phyloP scores from a whole-genome alignment of 371 early-diverging fungal genomes.

The Mucor indicus region DNA sequence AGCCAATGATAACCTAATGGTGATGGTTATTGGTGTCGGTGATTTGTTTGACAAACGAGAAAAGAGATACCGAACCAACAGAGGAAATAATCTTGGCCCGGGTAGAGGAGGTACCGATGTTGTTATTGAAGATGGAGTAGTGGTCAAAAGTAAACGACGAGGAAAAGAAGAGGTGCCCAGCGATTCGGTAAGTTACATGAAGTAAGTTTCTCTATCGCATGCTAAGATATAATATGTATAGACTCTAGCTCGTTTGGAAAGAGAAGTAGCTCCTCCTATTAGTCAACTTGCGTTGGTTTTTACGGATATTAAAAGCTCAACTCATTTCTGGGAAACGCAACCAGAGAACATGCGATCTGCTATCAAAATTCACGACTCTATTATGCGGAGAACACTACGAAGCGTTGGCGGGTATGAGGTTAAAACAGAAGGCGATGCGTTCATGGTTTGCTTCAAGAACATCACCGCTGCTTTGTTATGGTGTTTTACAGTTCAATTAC shows the following conservation, averaged over 20 bases:
- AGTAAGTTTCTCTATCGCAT: too few species aligned
- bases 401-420: conserved; percentile 94
- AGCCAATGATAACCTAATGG: conserved; percentile 70
- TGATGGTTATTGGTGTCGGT: conserved; percentile 82
- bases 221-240: too few species aligned
- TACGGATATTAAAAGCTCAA: conserved; percentile 95
- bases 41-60: conserved; percentile 61
- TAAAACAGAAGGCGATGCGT: conserved; percentile 96
- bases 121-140: conserved; percentile 18
- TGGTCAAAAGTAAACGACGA: conserved; percentile 38
- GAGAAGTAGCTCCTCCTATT: conserved; percentile 83
- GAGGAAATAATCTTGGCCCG: conserved; percentile 24
- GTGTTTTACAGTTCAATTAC: conserved; percentile 87
- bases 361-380: conserved; percentile 83
- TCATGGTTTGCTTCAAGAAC: conserved; percentile 92
- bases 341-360: conserved; percentile 88
- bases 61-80: conserved; percentile 18
- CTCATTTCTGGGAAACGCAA: conserved; percentile 91
- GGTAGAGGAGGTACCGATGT: conserved; percentile 10
- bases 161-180: conserved; percentile 50
- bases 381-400: conserved; percentile 83
- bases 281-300: conserved; percentile 89
- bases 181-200: conserved; percentile 50
- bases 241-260: conserved; percentile 67
- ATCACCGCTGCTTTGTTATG: conserved; percentile 84